Percentiles rank a stretch among this genome's conserved stretches.
phyloP scores from a whole-genome alignment of 2,329 filamentous ascomycete genomes.

The Beauveria sp. region DNA sequence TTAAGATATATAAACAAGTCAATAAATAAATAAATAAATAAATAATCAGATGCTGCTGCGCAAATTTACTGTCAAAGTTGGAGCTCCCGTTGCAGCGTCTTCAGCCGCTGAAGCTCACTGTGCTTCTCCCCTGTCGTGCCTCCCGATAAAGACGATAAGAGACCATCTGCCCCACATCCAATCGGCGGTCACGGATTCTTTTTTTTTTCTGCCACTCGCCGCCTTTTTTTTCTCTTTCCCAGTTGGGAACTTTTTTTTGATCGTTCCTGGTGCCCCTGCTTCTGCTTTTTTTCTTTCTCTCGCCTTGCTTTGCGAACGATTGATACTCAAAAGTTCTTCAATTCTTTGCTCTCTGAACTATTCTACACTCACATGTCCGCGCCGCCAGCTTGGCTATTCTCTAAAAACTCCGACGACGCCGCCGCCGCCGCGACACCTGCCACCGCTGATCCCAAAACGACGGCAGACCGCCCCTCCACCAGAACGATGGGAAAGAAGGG shows the following conservation, averaged over 20 bases:
- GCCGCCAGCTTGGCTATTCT: conserved; percentile 37
- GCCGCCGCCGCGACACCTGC: conserved; percentile 16
- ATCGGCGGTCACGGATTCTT: conserved; percentile 2
- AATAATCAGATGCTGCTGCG: too few species aligned
- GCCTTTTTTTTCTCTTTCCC: background rate
- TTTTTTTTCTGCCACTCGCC: conserved; percentile 2
- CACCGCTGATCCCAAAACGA: conserved; percentile 9
- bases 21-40: too few species aligned
- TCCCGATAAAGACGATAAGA: background rate
- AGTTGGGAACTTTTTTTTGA: background rate
- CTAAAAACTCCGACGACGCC: conserved; percentile 28
- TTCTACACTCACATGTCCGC: conserved; percentile 23
- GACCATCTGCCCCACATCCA: conserved; percentile 2
- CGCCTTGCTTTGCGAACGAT: background rate
- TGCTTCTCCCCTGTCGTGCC: too few species aligned
- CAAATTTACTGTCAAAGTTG: background rate
- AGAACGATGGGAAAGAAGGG: conserved; percentile 30
- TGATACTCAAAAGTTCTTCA: background rate
- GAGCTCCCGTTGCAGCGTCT: background rate
- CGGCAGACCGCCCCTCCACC: conserved; percentile 11
- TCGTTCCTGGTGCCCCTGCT: background rate
- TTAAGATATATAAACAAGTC: too few species aligned
- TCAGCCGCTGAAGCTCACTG: background rate
- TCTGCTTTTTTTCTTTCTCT: background rate
- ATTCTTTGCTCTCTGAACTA: background rate